Conservation (phyloP, 163 green algal genomes). For the Chloromonas sp. region DNA sequence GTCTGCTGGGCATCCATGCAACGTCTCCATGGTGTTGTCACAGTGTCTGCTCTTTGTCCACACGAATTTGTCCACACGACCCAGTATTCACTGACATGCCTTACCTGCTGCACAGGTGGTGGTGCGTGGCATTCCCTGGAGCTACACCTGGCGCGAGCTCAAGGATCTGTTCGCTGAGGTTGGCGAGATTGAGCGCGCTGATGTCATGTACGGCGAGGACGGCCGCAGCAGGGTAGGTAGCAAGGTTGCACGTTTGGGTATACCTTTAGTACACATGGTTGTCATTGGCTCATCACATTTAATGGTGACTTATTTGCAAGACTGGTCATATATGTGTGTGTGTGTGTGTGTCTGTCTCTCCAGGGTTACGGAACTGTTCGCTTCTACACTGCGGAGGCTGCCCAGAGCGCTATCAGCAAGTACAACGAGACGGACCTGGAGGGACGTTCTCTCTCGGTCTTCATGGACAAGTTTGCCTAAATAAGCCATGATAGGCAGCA, state of each 20-base stretch:
- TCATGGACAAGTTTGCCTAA: slow-evolving; percentile 83
- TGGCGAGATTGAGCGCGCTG: slow-evolving; percentile 58
- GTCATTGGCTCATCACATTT: too few relatives aligned
- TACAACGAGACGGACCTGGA: slow-evolving; percentile 79
- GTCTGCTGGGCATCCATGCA: too few relatives aligned
- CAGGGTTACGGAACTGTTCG: slow-evolving; percentile 85
- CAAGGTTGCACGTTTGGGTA: not conserved
- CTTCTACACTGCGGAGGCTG: slow-evolving; percentile 71
- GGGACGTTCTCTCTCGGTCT: slow-evolving; percentile 76
- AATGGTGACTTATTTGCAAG: too few relatives aligned
- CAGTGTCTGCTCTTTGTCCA: too few relatives aligned
- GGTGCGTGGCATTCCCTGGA: slow-evolving; percentile 88
- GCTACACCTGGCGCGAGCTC: slow-evolving; percentile 77
- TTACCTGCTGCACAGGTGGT: slow-evolving; percentile 53
- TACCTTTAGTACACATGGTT: too few relatives aligned
- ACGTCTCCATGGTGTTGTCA: too few relatives aligned
- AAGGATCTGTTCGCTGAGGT: slow-evolving; percentile 72
- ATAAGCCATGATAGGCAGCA: not conserved
- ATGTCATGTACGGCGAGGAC: slow-evolving; percentile 76
- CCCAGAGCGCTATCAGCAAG: slow-evolving; percentile 65
- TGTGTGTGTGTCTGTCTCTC: not conserved
- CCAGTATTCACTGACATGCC: too few relatives aligned
- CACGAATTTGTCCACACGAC: too few relatives aligned
- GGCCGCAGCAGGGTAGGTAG: slow-evolving; percentile 69
- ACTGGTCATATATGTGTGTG: too few relatives aligned